Evolutionary conservation across 106 monocot species (phyloP).

Genomic region (Dioscorea dumetorum): DNA sequence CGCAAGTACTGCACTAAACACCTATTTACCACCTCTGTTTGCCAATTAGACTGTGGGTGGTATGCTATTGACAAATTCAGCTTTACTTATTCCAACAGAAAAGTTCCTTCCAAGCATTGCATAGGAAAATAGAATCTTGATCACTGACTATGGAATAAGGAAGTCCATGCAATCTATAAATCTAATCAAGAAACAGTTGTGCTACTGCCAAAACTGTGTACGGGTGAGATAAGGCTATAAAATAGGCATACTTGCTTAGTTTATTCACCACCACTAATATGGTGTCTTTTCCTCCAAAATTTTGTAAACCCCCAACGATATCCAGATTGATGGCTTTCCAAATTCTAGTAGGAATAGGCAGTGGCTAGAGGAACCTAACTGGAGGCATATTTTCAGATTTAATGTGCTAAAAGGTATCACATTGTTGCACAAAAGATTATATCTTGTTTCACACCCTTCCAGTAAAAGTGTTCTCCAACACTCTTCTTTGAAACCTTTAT

Average conservation of each 20-base stretch:
- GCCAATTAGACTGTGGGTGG: slow-evolving; percentile 10
- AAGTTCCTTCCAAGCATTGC: slow-evolving; percentile 1
- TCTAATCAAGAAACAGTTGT: background rate
- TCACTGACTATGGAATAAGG: background rate
- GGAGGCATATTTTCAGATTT: background rate
- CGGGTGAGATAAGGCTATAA: background rate
- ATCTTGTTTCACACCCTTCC: background rate
- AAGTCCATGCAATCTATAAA: slow-evolving; percentile 7
- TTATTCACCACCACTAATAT: slow-evolving; percentile 6
- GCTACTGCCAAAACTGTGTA: background rate
- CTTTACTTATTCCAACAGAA: background rate
- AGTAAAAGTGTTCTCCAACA: background rate
- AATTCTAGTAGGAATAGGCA: background rate
- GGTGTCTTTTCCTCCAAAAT: background rate
- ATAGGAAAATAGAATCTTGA: background rate
- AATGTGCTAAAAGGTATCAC: background rate
- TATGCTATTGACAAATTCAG: background rate
- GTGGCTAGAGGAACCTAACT: slow-evolving; percentile 1
- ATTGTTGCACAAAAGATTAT: background rate
- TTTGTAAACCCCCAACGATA: slow-evolving; percentile 2
- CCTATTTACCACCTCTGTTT: slow-evolving; percentile 6
- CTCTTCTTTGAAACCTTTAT: background rate
- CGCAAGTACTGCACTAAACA: background rate
- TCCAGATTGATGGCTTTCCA: slow-evolving; percentile 8
- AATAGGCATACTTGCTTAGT: slow-evolving; percentile 1